Conservation (phyloP, 1,284 basidiomycete species). For the Irpex sp. region DNA sequence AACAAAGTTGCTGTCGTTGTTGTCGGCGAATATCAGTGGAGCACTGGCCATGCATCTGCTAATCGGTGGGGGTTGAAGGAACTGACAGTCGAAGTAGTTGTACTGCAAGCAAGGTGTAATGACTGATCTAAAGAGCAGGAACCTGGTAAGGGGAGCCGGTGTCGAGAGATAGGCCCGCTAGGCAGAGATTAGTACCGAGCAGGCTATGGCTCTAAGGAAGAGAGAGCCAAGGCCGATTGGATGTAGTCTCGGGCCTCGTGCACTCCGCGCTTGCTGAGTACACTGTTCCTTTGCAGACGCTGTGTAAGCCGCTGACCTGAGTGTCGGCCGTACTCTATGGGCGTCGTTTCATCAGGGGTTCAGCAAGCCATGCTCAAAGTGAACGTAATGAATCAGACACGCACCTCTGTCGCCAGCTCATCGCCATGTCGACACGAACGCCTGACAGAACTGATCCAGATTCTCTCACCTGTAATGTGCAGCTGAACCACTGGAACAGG, state of each 20-base stretch:
- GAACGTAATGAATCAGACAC: slow-evolving; percentile 9
- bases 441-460: not conserved
- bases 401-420: not conserved
- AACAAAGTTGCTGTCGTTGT: slow-evolving; percentile 31
- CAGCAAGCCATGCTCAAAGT: not conserved
- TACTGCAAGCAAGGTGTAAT: not conserved
- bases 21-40: slow-evolving; percentile 8
- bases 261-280: not conserved
- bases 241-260: not conserved
- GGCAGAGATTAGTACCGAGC: not conserved
- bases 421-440: slow-evolving; percentile 10
- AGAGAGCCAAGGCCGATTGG: not conserved
- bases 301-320: not conserved
- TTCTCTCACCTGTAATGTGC: not conserved
- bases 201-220: not conserved
- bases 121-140: not conserved
- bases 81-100: not conserved
- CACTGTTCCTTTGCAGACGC: not conserved
- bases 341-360: not conserved
- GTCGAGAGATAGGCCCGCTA: not conserved
- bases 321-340: not conserved
- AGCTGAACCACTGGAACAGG: not conserved
- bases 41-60: slow-evolving; percentile 44
- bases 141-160: not conserved
- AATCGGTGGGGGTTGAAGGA: not conserved